Conservation (phyloP, 1,284 basidiomycete species). For the Ceratobasidium sp. region DNA sequence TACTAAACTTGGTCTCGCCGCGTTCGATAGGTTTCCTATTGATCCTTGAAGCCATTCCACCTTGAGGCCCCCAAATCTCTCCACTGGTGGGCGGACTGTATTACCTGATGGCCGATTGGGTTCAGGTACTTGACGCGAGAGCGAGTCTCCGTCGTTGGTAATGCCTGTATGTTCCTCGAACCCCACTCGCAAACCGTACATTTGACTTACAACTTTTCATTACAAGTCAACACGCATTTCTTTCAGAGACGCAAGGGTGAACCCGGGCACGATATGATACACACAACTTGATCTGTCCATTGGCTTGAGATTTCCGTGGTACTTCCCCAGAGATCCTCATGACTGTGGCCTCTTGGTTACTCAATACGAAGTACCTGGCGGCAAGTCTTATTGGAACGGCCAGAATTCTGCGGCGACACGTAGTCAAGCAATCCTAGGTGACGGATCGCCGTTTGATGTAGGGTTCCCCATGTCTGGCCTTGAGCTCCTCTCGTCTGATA, state of each 20-base stretch:
- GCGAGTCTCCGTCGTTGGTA: slow-evolving; percentile 84
- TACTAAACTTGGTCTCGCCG: no score
- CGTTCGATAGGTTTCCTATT: slow-evolving; percentile 72
- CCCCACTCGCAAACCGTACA: not conserved
- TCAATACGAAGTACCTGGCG: no score
- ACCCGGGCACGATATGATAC: slow-evolving; percentile 87
- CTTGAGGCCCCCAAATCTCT: slow-evolving; percentile 70
- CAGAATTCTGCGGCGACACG: no score
- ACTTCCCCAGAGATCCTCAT: slow-evolving; percentile 74
- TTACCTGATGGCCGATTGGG: slow-evolving; percentile 84
- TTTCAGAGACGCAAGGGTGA: slow-evolving; percentile 81
- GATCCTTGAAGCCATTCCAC: slow-evolving; percentile 76
- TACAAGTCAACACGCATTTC: slow-evolving; percentile 78
- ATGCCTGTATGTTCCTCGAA: slow-evolving; percentile 66
- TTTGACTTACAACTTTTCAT: slow-evolving; percentile 27
- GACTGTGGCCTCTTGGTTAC: no score
- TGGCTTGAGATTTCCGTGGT: slow-evolving; percentile 78
- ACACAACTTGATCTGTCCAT: slow-evolving; percentile 87
- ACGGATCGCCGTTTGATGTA: no score
- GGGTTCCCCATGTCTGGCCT: no score
- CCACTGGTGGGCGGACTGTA: slow-evolving; percentile 87
- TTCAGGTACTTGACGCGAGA: slow-evolving; percentile 74
- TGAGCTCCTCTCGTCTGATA: no score
- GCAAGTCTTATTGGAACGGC: no score
- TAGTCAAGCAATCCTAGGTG: no score